phyloP scores from a whole-genome alignment of 768 basidiomycete species.

The Mycena vitilis region DNA sequence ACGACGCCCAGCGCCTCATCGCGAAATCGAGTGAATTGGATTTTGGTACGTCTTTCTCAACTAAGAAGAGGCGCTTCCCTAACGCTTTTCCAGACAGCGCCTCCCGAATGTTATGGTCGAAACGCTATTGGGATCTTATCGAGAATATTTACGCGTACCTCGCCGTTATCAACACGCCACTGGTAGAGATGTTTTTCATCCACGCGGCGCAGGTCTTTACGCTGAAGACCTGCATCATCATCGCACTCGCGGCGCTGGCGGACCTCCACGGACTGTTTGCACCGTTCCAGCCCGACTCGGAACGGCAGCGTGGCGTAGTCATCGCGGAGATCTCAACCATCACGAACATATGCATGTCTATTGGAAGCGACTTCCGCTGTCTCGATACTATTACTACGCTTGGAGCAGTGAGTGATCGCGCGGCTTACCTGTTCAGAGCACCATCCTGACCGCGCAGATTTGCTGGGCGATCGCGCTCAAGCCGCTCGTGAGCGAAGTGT shows the following conservation, averaged over 20 bases:
- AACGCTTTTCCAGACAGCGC: too few species aligned
- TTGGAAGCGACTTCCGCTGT: too few species aligned
- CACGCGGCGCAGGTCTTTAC: not conserved
- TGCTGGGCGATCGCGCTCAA: too few species aligned
- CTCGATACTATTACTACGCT: too few species aligned
- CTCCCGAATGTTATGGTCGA: not conserved
- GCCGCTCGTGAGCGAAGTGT: too few species aligned
- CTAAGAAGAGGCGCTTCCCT: too few species aligned
- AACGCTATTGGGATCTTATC: conserved; percentile 10
- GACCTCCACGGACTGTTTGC: conserved; percentile 18
- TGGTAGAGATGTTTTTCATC: not conserved
- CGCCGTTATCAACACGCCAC: not conserved
- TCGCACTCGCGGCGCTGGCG: conserved; percentile 15
- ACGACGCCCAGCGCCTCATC: conserved; percentile 13
- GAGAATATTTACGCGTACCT: conserved; percentile 2
- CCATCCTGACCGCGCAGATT: too few species aligned
- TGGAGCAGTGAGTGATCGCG: too few species aligned
- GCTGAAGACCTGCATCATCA: conserved; percentile 1
- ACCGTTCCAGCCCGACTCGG: not conserved
- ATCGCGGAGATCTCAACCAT: not conserved
- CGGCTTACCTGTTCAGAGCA: too few species aligned
- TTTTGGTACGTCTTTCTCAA: not conserved
- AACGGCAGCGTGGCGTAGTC: not conserved
- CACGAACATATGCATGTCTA: not conserved
- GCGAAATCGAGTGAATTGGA: conserved; percentile 11